These are phyloP conservation scores for Yarrowia divulgata DNA, from an alignment of 805 yeast species.

Conservation along the genomic window DNA sequence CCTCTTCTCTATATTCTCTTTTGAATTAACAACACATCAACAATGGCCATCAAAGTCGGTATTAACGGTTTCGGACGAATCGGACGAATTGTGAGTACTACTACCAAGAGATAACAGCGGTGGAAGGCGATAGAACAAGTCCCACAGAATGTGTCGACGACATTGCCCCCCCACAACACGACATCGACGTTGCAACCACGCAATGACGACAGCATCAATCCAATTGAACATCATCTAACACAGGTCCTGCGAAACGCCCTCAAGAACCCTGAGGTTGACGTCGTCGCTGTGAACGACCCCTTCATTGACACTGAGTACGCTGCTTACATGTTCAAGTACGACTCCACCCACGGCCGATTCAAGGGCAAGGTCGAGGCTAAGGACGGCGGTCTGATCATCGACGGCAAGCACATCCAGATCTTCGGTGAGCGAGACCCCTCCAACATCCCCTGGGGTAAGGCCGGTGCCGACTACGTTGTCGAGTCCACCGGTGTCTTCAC, in stretches of 20 bases:
- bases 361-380: slow-evolving; percentile 65
- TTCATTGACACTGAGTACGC: slow-evolving; percentile 90
- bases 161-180: too few relatives aligned
- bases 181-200: background rate
- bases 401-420: slow-evolving; percentile 70
- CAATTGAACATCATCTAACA: slow-evolving; percentile 15
- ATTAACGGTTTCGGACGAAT: slow-evolving; percentile 96
- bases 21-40: slow-evolving; percentile 33
- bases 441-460: slow-evolving; percentile 84
- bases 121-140: slow-evolving; percentile 16
- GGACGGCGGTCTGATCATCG: slow-evolving; percentile 67
- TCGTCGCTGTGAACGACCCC: slow-evolving; percentile 91
- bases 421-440: slow-evolving; percentile 87
- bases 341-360: slow-evolving; percentile 89
- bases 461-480: slow-evolving; percentile 83
- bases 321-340: slow-evolving; percentile 94
- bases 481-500: slow-evolving; percentile 97
- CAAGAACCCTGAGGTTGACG: slow-evolving; percentile 73
- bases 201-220: background rate
- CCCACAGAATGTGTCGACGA: too few relatives aligned
- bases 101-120: too few relatives aligned
- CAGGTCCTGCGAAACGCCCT: slow-evolving; percentile 74
- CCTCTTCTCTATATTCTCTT: slow-evolving; percentile 23
- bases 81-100: slow-evolving; percentile 70
- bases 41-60: slow-evolving; percentile 69